Evolutionary conservation across 306 rosid species (phyloP).

Genomic region (Vachellia pachyceras): DNA sequence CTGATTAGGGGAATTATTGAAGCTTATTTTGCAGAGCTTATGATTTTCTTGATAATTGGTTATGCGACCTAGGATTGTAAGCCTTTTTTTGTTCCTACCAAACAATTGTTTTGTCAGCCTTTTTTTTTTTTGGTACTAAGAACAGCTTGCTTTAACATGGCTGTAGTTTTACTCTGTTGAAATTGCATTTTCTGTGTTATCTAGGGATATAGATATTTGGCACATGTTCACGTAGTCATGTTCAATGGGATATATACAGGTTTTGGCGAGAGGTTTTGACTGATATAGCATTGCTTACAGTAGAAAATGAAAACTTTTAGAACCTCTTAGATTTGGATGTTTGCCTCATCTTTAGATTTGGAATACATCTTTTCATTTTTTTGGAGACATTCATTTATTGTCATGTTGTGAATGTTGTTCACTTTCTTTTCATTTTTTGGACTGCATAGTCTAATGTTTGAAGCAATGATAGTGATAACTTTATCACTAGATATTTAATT

Average conservation of each 20-base stretch:
- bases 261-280: conserved; percentile 90
- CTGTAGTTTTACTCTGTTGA: conserved; percentile 4
- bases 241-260: conserved; percentile 67
- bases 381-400: conserved; percentile 1
- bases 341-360: conserved; percentile 96
- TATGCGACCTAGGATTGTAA: background rate
- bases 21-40: conserved; percentile 7
- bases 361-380: conserved; percentile 19
- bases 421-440: too few species aligned
- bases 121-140: background rate
- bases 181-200: conserved; percentile 18
- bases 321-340: conserved; percentile 80
- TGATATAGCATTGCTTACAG: conserved; percentile 98
- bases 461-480: background rate
- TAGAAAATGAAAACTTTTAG: conserved; percentile 86
- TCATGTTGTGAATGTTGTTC: conserved; percentile 25
- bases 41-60: background rate
- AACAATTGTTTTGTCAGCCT: conserved; percentile 30
- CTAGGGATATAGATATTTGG: conserved; percentile 27
- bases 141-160: conserved; percentile 34
- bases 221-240: conserved; percentile 29
- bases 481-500: background rate
- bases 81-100: conserved; percentile 41
- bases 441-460: too few species aligned
- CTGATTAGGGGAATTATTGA: conserved; percentile 27